Conservation (phyloP, 2,329 filamentous ascomycete species). For the Neofusicoccum kwambonambiense region DNA sequence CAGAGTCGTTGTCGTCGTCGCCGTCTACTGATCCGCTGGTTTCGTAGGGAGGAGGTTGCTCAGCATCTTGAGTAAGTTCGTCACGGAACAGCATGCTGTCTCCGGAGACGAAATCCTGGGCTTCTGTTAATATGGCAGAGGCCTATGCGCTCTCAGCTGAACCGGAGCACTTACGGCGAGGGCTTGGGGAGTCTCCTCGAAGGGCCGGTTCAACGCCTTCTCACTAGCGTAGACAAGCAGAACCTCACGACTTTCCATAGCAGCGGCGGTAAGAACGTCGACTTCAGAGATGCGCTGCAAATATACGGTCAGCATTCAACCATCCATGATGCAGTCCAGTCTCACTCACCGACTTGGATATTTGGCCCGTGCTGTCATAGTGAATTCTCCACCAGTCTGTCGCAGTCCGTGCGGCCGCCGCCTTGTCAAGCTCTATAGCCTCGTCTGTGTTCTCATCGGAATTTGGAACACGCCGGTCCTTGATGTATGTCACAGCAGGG, state of each 20-base stretch:
- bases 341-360: conserved; percentile 14
- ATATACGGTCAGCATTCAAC: background rate
- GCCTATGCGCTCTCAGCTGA: background rate
- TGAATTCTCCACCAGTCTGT: conserved; percentile 18
- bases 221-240: conserved; percentile 62
- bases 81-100: conserved; percentile 45
- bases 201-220: conserved; percentile 23
- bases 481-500: conserved; percentile 11
- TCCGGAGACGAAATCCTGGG: conserved; percentile 45
- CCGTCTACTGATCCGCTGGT: background rate
- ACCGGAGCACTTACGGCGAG: conserved; percentile 18
- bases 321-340: background rate
- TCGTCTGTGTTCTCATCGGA: background rate
- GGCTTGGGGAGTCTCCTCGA: conserved; percentile 18
- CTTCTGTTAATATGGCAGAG: background rate
- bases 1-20: background rate
- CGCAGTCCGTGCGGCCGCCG: background rate
- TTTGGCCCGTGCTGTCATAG: conserved; percentile 12
- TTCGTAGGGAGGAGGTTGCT: conserved; percentile 16
- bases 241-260: conserved; percentile 51
- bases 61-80: conserved; percentile 24
- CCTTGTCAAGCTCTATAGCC: background rate
- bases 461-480: background rate
- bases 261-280: conserved; percentile 56
- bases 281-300: conserved; percentile 45